Evolutionary conservation across 345 rosid species (phyloP).

Genomic region (Brassica cretica): DNA sequence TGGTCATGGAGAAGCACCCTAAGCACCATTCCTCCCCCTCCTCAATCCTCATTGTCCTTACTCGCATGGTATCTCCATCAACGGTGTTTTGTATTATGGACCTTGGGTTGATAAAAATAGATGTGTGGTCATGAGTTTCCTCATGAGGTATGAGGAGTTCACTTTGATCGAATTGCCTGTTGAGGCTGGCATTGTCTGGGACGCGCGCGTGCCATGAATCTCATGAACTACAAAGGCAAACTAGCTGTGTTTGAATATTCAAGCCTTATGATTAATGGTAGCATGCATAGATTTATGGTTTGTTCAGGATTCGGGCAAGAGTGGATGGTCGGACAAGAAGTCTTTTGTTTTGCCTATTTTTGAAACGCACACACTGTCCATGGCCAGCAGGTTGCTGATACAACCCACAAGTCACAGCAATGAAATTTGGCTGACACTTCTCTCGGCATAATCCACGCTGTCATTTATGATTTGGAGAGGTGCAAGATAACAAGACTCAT

Average conservation of each 20-base stretch:
- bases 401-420: too few species aligned
- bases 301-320: too few species aligned
- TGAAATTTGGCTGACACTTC: too few species aligned
- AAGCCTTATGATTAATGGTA: too few species aligned
- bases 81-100: neutral
- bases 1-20: neutral
- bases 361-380: neutral
- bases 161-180: neutral
- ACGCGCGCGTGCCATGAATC: neutral
- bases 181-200: neutral
- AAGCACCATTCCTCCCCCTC: neutral
- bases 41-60: neutral
- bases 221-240: neutral
- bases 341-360: neutral
- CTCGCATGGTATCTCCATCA: neutral
- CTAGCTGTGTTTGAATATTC: too few species aligned
- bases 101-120: neutral
- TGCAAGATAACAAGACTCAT: too few species aligned
- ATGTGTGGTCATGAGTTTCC: neutral
- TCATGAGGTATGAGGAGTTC: neutral
- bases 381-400: too few species aligned
- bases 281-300: too few species aligned
- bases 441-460: too few species aligned
- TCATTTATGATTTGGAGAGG: too few species aligned
- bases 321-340: neutral